Evolutionary conservation across 2,329 filamentous ascomycete species (phyloP), one percentile per base, ranked within the genome.

Genomic region (Rachicladosporium sp.): DNA sequence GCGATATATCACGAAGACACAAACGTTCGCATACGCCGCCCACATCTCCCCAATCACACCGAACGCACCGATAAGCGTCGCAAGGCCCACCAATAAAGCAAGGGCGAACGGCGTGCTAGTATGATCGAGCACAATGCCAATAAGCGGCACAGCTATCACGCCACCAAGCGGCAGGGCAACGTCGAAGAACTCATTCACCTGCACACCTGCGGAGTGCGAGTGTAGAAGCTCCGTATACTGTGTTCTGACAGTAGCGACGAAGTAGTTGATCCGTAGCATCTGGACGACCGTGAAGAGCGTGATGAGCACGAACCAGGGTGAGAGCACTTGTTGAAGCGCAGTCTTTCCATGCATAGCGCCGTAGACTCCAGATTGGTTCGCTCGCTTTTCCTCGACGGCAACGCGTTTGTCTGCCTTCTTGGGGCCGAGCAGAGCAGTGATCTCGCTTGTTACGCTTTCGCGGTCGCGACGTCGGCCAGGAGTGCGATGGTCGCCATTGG

Each of bases 101-200:
- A 94, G 74, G 0, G 88, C 80, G 41, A 76, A 73, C 0, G 80
- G 66, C 0, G 85, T 93, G 53, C 73, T 78, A 11, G 78, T 78
- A 53, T 76, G 78, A 56, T 94, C 87, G 12, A 94, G 77, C 29
- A 93, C 66, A 0, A 77, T 54, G 7, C 87, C 87, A 49, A 93
- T 89, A 51, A 94, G 88, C 0, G 88, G 88, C 11, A 93, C 82
- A 0, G 82, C 79, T n/a, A 88, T 50, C 29, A 94, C 73, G 1
- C 87, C 88, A 23, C 88, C 87, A 0, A 93, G 62, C 0, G 87
- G 88, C 2, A 94, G 70, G 12, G 86, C 78, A n/a, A 84, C 63
- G 54, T 94, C 87, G 62, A 95, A 94, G 60, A 88, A 80, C 41
- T 81, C 72, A 63, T 93, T 94, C 55, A 94, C 70, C 41, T 72